These are phyloP conservation scores for Fomitopsis pinicola DNA, from an alignment of 1,284 basidiomycete genomes.

Conservation along the genomic window DNA sequence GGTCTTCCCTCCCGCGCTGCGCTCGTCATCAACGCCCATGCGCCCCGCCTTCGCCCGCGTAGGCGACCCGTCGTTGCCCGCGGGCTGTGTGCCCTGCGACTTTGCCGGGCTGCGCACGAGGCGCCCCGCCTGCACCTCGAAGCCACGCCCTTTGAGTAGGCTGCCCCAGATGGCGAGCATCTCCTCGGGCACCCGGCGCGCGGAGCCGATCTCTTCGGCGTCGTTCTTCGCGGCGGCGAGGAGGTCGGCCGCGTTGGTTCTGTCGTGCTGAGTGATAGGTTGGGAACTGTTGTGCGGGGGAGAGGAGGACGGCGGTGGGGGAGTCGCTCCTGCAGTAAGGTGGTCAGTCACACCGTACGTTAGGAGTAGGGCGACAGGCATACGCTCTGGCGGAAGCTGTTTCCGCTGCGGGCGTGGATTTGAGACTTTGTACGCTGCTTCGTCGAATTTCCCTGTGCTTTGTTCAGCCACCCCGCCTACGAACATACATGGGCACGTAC, in stretches of 20 bases:
- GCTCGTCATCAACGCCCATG: conserved; percentile 5
- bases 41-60: conserved; percentile 8
- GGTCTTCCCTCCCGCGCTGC: neutral
- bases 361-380: neutral
- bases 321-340: neutral
- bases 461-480: neutral
- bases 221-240: conserved; percentile 21
- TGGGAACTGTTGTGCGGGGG: neutral
- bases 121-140: conserved; percentile 49
- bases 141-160: conserved; percentile 61
- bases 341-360: neutral
- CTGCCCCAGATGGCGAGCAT: conserved; percentile 65
- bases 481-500: conserved; percentile 24
- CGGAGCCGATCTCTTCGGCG: conserved; percentile 49
- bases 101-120: conserved; percentile 55
- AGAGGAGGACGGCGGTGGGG: conserved; percentile 6
- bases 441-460: conserved; percentile 40
- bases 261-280: neutral
- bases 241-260: conserved; percentile 7
- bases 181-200: conserved; percentile 51
- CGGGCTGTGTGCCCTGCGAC: conserved; percentile 21
- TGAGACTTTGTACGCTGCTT: conserved; percentile 52
- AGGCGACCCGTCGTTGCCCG: conserved; percentile 11
- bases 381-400: conserved; percentile 16
- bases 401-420: conserved; percentile 56